Base-by-base conservation (phyloP, 805 yeast genomes). In the Starmerella riodocensis region DNA sequence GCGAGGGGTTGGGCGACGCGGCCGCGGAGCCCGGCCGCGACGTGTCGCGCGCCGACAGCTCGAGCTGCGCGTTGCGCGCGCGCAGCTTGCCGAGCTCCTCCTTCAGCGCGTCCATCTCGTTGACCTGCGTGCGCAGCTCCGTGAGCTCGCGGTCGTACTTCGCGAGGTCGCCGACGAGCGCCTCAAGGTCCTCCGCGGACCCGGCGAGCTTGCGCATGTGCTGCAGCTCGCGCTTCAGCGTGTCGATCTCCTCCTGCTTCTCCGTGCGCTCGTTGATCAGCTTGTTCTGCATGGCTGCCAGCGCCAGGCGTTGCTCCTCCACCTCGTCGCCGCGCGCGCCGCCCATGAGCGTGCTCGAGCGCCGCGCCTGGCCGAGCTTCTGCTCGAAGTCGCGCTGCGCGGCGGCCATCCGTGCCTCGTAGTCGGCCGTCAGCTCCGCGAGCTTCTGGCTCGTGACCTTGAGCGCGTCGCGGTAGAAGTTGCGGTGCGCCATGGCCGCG, bases 281-380 rank as follows among this genome's bases (percentile, higher is more conserved):
- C 33, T 48, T 42, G 46, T 60, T 60, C 36, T 60, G 62, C 49
- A 58, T 52, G 17, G 56, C 57, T 4, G 63, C 63, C 33, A 60
- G 53, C 13, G 55, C 52, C 2, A 51, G 38, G 14, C 59, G 51
- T 48, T 59, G 59, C 30, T 50, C 49, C 24, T 52, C 51, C 22
- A 57, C 52, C 32, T 53, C 57, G 13, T 42, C 37, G 22, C 32
- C 37, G 20, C 33, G 33, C 3, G 37, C 25, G 5, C 25, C 18
- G 24, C 36, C 34, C 12, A 24, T n/a, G n/a, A 36, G 22, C 22
- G 29, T 12, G 23, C 38, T 37, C 6, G 44, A 14, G 19, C 42
- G 39, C 50, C 61, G 27, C 42, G 45, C 45, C 39, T 39, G 45
- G 12, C 50, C 36, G 22, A 52, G 42, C 23, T 43, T 49, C 21